Conservation (phyloP, 1,139 yeast species). For the Geotrichum macrosporum region DNA sequence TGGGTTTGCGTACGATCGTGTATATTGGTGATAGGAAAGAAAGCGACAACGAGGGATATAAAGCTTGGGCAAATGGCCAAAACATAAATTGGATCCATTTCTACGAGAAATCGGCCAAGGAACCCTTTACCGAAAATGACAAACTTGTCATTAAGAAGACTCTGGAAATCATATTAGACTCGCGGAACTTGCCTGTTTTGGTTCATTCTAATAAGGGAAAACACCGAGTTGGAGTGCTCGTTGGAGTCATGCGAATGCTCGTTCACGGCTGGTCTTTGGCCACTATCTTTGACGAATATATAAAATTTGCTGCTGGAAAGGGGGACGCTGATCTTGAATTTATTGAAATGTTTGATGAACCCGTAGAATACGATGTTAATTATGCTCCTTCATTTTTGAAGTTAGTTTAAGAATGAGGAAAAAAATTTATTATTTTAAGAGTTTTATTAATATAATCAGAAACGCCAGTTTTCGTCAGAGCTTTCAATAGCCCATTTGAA, state of each 20-base stretch:
- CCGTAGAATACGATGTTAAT: conserved; percentile 30
- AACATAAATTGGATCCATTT: conserved; percentile 60
- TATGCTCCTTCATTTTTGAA: conserved; percentile 36
- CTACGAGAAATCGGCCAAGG: conserved; percentile 66
- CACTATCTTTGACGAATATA: conserved; percentile 91
- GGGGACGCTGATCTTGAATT: conserved; percentile 82
- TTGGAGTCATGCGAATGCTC: conserved; percentile 78
- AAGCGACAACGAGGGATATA: conserved; percentile 56
- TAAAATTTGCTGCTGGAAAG: conserved; percentile 87
- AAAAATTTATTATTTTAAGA: not conserved
- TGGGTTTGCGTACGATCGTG: conserved; percentile 71
- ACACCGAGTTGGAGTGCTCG: conserved; percentile 87
- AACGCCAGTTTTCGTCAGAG: conserved; percentile 83
- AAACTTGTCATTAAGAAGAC: conserved; percentile 58
- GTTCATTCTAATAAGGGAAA: conserved; percentile 94
- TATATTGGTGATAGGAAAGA: conserved; percentile 65
- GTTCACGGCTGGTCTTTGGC: conserved; percentile 92
- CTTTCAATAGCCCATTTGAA: conserved; percentile 95
- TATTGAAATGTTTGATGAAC: conserved; percentile 32
- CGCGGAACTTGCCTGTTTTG: conserved; percentile 75
- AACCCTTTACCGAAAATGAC: conserved; percentile 61
- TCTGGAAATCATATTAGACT: conserved; percentile 58
- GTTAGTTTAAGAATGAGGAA: not conserved
- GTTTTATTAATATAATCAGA: conserved; percentile 39
- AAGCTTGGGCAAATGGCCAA: conserved; percentile 54